These are phyloP conservation scores for Yamadazyma philogaea DNA, from an alignment of 805 yeast genomes.

Conservation along the genomic window DNA sequence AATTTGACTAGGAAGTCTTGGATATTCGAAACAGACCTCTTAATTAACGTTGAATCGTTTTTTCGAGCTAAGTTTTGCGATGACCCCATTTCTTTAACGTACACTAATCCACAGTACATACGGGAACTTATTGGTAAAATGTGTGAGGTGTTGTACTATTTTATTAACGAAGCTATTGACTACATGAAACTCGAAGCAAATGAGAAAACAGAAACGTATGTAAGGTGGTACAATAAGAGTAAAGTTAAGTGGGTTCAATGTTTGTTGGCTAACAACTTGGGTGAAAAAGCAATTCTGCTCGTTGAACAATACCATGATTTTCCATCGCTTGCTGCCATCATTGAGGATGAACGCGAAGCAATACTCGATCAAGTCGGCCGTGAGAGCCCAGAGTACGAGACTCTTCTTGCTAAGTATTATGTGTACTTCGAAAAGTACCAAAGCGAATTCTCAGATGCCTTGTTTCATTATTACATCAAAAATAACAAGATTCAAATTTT, in stretches of 20 bases:
- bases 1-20: constrained; percentile 32
- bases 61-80: constrained; percentile 11
- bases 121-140: constrained; percentile 22
- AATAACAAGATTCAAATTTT: constrained; percentile 51
- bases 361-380: constrained; percentile 19
- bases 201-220: constrained; percentile 25
- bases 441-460: constrained; percentile 61
- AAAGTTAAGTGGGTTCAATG: constrained; percentile 56
- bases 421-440: constrained; percentile 60
- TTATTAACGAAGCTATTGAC: constrained; percentile 32
- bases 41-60: constrained; percentile 39
- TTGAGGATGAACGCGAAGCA: constrained; percentile 31
- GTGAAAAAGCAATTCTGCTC: constrained; percentile 54
- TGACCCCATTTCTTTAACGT: constrained; percentile 11
- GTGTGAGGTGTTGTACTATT: constrained; percentile 32
- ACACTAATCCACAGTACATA: constrained; percentile 16
- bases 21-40: constrained; percentile 44
- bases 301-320: constrained; percentile 68
- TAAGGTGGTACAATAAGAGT: constrained; percentile 30
- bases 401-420: constrained; percentile 31
- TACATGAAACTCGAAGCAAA: constrained; percentile 27
- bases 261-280: constrained; percentile 48
- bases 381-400: constrained; percentile 14
- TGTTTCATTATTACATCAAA: constrained; percentile 58
- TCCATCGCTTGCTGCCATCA: constrained; percentile 54